These are phyloP conservation scores for Escovopsis weberi DNA, from an alignment of 2,329 filamentous ascomycete species.

Conservation along the genomic window DNA sequence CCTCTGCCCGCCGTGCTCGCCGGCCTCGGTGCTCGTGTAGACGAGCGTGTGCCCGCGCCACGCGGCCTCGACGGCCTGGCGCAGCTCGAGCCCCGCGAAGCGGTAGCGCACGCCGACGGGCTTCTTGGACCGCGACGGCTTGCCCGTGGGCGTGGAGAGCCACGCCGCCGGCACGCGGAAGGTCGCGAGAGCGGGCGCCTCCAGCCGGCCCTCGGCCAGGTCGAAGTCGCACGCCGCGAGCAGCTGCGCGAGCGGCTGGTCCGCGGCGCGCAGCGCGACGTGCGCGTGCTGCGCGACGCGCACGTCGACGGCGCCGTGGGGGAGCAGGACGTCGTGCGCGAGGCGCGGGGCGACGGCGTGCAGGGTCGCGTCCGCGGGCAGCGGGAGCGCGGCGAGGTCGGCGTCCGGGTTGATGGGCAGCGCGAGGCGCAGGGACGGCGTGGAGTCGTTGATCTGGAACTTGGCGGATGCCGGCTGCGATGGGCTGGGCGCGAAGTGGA, in stretches of 20 bases:
- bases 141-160: background rate
- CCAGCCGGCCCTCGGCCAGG: constrained; percentile 25
- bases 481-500: constrained; percentile 30
- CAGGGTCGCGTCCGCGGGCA: constrained; percentile 17
- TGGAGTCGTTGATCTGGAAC: background rate
- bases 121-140: background rate
- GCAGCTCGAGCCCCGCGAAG: constrained; percentile 39
- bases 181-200: constrained; percentile 19
- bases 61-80: constrained; percentile 27
- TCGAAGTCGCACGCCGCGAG: constrained; percentile 30
- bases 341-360: constrained; percentile 24
- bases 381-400: constrained; percentile 14
- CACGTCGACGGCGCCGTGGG: constrained; percentile 31
- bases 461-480: background rate
- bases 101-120: constrained; percentile 17
- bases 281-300: constrained; percentile 25
- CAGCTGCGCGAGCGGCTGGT: constrained; percentile 27
- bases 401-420: constrained; percentile 17
- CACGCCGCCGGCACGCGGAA: constrained; percentile 19
- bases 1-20: constrained; percentile 34
- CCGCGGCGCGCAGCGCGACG: constrained; percentile 23
- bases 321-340: constrained; percentile 30
- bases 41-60: constrained; percentile 30
- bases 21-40: constrained; percentile 38
- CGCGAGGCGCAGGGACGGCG: constrained; percentile 15